Evolutionary conservation across 371 early-diverging fungal species (phyloP).

Genomic region (Rhizoclosmatium hyalinum): DNA sequence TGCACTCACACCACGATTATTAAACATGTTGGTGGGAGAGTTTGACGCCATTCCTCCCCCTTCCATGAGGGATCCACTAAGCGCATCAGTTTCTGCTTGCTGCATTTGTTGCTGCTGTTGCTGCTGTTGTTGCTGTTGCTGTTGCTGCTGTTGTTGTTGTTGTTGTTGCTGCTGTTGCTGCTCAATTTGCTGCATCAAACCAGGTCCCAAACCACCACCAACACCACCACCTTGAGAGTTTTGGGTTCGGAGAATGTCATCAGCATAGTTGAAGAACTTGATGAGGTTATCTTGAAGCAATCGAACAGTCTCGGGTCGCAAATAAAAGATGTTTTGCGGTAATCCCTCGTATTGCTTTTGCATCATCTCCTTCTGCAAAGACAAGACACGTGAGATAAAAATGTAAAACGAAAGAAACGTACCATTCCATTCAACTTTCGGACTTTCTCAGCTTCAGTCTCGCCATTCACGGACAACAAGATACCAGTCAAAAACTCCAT

Average conservation of each 20-base stretch:
- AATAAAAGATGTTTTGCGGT: constrained; percentile 18
- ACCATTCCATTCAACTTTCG: constrained; percentile 27
- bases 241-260: constrained; percentile 17
- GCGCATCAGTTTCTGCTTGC: background rate
- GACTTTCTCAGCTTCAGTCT: constrained; percentile 18
- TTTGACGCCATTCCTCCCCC: too few relatives aligned
- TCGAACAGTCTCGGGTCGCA: constrained; percentile 23
- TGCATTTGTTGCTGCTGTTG: background rate
- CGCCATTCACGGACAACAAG: constrained; percentile 15
- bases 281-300: constrained; percentile 20
- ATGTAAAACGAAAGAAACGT: background rate
- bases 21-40: too few relatives aligned
- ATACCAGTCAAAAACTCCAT: constrained; percentile 21
- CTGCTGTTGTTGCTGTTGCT: background rate
- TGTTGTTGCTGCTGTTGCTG: background rate
- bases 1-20: too few relatives aligned
- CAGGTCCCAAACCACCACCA: background rate
- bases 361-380: constrained; percentile 27
- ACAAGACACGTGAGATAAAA: background rate
- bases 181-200: background rate
- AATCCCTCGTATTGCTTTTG: constrained; percentile 26
- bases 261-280: constrained; percentile 27
- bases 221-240: background rate
- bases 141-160: background rate
- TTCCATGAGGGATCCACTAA: background rate